phyloP scores from a whole-genome alignment of 1,284 basidiomycete species.

The Thecaphora frezii region DNA sequence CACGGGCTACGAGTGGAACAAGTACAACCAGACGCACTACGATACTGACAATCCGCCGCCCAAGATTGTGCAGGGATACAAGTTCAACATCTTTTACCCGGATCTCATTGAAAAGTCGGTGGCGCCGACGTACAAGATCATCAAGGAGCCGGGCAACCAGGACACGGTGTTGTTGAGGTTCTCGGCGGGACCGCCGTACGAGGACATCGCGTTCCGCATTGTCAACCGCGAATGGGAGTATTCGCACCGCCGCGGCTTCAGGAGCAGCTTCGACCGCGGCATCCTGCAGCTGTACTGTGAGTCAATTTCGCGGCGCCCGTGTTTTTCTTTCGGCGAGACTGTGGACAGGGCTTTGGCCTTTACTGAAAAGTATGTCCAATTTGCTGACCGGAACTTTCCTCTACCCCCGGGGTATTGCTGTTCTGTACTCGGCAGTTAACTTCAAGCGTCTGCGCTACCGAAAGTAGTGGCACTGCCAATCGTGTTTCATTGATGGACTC shows the following conservation, averaged over 20 bases:
- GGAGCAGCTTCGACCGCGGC: conserved; percentile 66
- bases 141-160: conserved; percentile 77
- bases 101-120: conserved; percentile 95
- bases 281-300: conserved; percentile 59
- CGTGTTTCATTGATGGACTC: too few relatives aligned
- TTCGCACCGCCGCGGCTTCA: conserved; percentile 76
- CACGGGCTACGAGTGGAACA: conserved; percentile 99
- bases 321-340: background rate
- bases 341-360: too few relatives aligned
- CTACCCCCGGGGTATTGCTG: background rate
- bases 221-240: conserved; percentile 98
- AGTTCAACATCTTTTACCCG: conserved; percentile 94
- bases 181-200: conserved; percentile 94
- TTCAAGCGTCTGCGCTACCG: conserved; percentile 56
- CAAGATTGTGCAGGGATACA: conserved; percentile 72
- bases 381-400: background rate
- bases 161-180: conserved; percentile 93
- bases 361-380: too few relatives aligned
- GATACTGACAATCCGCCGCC: conserved; percentile 57
- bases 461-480: conserved; percentile 24
- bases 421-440: conserved; percentile 30
- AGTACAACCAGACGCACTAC: conserved; percentile 63
- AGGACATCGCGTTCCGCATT: conserved; percentile 97
- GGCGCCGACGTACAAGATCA: conserved; percentile 88
- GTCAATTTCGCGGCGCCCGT: conserved; percentile 2